Evolutionary conservation across 1,284 basidiomycete species (phyloP), one percentile per base, ranked within the genome.

Genomic region (Boletus hoseneyae): DNA sequence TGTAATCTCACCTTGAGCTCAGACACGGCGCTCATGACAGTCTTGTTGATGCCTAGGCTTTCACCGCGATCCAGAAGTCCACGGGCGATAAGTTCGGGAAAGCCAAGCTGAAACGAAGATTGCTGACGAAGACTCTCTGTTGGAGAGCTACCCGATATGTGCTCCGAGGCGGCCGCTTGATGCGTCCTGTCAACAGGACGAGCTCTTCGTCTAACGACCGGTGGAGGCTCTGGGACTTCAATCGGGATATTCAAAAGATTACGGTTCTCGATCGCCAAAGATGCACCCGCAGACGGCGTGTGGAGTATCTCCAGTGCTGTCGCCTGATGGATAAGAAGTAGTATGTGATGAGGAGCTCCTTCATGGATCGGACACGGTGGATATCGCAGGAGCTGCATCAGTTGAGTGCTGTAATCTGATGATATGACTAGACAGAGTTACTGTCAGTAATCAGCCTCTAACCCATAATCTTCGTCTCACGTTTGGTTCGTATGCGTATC

Each of bases 381-480:
- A 67, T 96, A 97, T 54, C 90, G 88, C 23, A 97, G 73, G 19
- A 97, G 77, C 53, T 78, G 75, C 29, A 90, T 92, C 21, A 97
- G 74, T 58, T 95, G 86, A 1, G 76, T 79, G 51, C 84, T 90
- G 65, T 96, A 94, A 67, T 95, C 93, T 16, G 85, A 78, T 7
- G 85, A 78, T 53, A 97, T 84, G 33, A 97, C 93, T 93, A 59
- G 36, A 50, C 13, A 16, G 45, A 33, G 44, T 25, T 6, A 27
- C 7, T 27, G 56, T 60, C 54, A 55, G 42, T 38, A 55, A 40
- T 42, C 11, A 42, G 51, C 18, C 41, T 56, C 13, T 30, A 32
- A 12, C 41, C 50, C 16, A 36, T 34, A 12, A 25, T 23, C 39
- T 10, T 38, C 21, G 25, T 70, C 87, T 70, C 59, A 93, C 91